Evolutionary conservation across 495 filamentous ascomycete species (phyloP), one percentile per base, ranked within the genome.

Genomic region (Penicillium crystallinum): DNA sequence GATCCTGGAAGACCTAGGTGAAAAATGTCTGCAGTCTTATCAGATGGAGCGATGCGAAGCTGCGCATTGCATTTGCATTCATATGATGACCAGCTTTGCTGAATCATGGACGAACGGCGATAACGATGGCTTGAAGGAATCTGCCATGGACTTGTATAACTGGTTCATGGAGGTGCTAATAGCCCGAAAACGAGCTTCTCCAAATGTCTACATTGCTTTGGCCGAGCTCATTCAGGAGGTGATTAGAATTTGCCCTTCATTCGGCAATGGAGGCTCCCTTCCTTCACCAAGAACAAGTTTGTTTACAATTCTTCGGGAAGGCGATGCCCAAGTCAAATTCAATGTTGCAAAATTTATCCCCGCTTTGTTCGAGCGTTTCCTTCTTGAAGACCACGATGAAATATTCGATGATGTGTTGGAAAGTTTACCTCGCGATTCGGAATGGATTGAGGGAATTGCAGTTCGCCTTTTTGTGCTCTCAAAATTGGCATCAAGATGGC

Each of bases 361-460:
- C n/a, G 73, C 76, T 10, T 76, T 97, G 25, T 97, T 97, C 65
- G 77, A 80, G n/a, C 75, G 85, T 12, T 91, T 87, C 60, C 69
- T 88, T 17, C 76, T 96, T 2, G 85, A 85, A 51, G 78, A 84
- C 30, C 93, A 96, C 64, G 88, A 95, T 41, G 77, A 77, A 6
- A 85, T 97, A 14, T 85, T 95, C 50, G 75, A 87, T 43, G 89
- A 96, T 57, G 76, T 95, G 15, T 70, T 93, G 17, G 70, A 77
- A 15, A 86, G 70, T 52, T 78, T 99, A 27, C 90, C 92, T 21
- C 75, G 74, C 35, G 85, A 90, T 48, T 73, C 74, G 17, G 79
- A 83, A 38, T 87, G 81, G 76, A 63, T 72, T 3, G 93, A 97
- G 71, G 91, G 91, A 5, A 90, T 97, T 54, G 89, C 90, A 3